Percentiles rank a stretch among this genome's conserved stretches.
These are phyloP conservation scores for Annona squamosa DNA, from an alignment of 164 flowering plant genomes.

Conservation along the genomic window DNA sequence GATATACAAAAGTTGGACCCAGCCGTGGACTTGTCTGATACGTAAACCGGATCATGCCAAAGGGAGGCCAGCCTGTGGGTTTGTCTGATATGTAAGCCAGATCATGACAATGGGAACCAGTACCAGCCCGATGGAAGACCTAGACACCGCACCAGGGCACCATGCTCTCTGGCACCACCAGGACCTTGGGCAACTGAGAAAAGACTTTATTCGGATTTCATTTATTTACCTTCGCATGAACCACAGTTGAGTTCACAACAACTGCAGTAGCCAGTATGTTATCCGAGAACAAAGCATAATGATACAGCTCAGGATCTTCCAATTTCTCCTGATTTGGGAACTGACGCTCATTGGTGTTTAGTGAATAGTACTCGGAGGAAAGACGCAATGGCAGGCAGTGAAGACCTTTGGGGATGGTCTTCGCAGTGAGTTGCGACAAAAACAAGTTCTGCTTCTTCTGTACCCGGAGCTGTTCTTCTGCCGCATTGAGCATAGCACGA, in stretches of 20 bases:
- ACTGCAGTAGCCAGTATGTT: constrained; percentile 83
- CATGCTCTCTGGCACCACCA: neutral
- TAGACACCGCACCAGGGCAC: neutral
- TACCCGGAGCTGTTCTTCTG: constrained; percentile 81
- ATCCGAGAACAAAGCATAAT: constrained; percentile 86
- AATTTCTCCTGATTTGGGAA: constrained; percentile 73
- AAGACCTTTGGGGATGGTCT: constrained; percentile 94
- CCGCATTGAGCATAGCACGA: constrained; percentile 73
- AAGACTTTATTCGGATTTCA: constrained; percentile 5
- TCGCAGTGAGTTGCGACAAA: constrained; percentile 88
- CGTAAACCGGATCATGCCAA: too few species aligned
- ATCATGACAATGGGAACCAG: too few species aligned
- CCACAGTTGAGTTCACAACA: constrained; percentile 82
- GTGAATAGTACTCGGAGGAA: constrained; percentile 68
- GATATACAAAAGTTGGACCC: too few species aligned
- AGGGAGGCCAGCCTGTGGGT: too few species aligned
- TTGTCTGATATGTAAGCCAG: too few species aligned
- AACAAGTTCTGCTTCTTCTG: constrained; percentile 78
- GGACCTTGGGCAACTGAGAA: neutral
- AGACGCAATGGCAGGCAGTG: constrained; percentile 95
- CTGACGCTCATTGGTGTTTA: constrained; percentile 51
- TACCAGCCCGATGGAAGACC: neutral
- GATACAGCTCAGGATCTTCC: constrained; percentile 65
- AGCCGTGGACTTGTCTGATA: too few species aligned
- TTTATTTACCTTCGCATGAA: constrained; percentile 62